Evolutionary conservation across 2,329 filamentous ascomycete genomes (phyloP).

Genomic region (Drechslerella dactyloides): DNA sequence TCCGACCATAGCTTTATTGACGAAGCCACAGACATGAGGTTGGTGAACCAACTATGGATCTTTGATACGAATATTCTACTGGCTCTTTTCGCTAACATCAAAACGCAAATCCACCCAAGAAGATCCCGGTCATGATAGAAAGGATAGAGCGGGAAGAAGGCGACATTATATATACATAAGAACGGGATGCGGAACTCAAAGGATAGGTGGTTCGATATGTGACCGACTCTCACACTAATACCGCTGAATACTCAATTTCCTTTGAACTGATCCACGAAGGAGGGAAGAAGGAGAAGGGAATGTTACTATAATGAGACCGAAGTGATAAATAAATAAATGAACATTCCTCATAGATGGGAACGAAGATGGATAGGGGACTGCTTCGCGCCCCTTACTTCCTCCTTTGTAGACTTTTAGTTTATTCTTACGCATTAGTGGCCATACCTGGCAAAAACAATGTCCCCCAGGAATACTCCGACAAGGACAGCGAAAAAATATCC

Average conservation of each 20-base stretch:
- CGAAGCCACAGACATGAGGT: no score
- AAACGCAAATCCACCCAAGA: no score
- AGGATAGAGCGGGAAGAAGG: no score
- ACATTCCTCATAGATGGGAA: neutral
- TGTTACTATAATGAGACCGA: neutral
- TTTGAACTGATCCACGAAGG: neutral
- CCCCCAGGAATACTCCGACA: constrained; percentile 81
- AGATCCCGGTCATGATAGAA: no score
- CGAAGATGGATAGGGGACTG: neutral
- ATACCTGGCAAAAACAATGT: constrained; percentile 76
- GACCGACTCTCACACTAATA: neutral
- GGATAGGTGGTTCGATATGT: neutral
- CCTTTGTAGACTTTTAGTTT: neutral
- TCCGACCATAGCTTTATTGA: no score
- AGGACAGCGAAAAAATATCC: constrained; percentile 85
- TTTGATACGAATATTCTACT: no score
- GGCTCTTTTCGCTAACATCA: no score
- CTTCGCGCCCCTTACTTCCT: neutral
- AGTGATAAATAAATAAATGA: neutral
- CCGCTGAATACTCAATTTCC: neutral
- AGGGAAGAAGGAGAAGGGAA: neutral
- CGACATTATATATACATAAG: no score
- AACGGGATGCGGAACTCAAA: no score
- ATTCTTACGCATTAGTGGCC: constrained; percentile 19
- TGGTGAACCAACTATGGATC: no score